Base-by-base conservation (phyloP, 768 basidiomycete genomes). In the Calocera viscosa region DNA sequence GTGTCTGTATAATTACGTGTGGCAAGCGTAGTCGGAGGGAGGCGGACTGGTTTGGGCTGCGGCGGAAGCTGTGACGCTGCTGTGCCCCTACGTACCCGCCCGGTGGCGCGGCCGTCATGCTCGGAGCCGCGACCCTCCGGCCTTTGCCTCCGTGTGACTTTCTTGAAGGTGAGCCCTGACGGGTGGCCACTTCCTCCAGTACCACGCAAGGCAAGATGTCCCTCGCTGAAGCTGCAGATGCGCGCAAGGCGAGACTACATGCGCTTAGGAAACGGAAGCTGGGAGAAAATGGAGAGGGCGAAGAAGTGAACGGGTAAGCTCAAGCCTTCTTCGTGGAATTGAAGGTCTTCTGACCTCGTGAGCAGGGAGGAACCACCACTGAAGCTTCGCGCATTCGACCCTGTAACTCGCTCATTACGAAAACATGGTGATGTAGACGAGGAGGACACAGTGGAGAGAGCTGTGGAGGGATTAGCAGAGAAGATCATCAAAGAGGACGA, bases 401-500 rank as follows among this genome's bases (percentile, higher is more conserved):
- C 93, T 1, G 86, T 86, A 70, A 90, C 91, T 32, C 85, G 89
- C 67, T 89, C 87, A 64, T 76, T 89, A 71, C 84, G 84, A 75
- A 91, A 88, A 75, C 86, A 81, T 72, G 79, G 79, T 19, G 77
- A 77, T 30, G 75, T 73, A 11, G 85, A 84, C 60, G 85, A 83
- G 65, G 79, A 76, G 28, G 91, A 96, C 71, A 96, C 95, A 0
- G 86, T 98, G 1, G 95, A 98, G 78, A 86, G 85, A 71, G 80
- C 86, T 67, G 87, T 95, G 1, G 82, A 86, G 66, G 93, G 93
- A 0, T 77, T 96, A 68, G 90, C 92, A 8, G 88, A 94, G 74
- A 78, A 78, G 71, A 93, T 96, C 72, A 86, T 96, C 67, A 79
- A 81, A 26, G 91, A 94, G 75, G 94, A 98, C 73, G 90, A 92